Evolutionary conservation across 2,329 filamentous ascomycete genomes (phyloP).

Genomic region (Coniochaeta sp.): DNA sequence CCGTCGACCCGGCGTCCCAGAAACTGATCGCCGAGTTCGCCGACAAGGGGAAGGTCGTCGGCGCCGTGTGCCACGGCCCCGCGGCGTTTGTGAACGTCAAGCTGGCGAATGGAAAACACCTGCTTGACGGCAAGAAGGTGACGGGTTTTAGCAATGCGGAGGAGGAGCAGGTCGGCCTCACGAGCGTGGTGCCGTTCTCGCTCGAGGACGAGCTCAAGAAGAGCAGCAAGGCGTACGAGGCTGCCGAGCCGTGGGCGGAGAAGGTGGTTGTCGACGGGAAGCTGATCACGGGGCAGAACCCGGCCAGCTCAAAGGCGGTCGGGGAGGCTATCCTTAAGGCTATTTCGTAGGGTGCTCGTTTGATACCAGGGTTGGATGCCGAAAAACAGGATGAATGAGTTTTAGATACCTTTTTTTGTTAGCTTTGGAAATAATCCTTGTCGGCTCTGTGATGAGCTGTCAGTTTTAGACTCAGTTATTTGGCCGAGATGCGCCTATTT

Average conservation of each 20-base stretch:
- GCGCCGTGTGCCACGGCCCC: slow-evolving; percentile 64
- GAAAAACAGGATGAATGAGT: not conserved
- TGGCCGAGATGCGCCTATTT: too few relatives aligned
- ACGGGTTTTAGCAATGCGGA: slow-evolving; percentile 54
- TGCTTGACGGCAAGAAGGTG: slow-evolving; percentile 49
- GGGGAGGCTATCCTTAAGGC: slow-evolving; percentile 44
- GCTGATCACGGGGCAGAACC: slow-evolving; percentile 53
- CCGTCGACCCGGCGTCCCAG: slow-evolving; percentile 46
- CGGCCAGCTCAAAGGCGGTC: slow-evolving; percentile 41
- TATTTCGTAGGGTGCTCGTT: slow-evolving; percentile 14
- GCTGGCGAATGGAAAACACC: slow-evolving; percentile 38
- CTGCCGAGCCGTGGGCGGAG: slow-evolving; percentile 39
- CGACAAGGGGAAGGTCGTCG: slow-evolving; percentile 51
- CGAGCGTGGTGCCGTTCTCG: slow-evolving; percentile 46
- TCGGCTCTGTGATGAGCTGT: too few relatives aligned
- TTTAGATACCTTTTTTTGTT: too few relatives aligned
- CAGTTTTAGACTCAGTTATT: too few relatives aligned
- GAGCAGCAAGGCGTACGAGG: slow-evolving; percentile 43
- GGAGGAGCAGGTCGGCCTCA: slow-evolving; percentile 37
- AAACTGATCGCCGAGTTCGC: slow-evolving; percentile 57
- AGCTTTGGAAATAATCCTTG: too few relatives aligned
- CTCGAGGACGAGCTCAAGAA: slow-evolving; percentile 48
- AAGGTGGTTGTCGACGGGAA: slow-evolving; percentile 43
- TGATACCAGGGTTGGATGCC: not conserved
- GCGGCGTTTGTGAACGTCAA: slow-evolving; percentile 54